Base-by-base conservation (phyloP, 495 filamentous ascomycete species). In the Tuber calosporum region DNA sequence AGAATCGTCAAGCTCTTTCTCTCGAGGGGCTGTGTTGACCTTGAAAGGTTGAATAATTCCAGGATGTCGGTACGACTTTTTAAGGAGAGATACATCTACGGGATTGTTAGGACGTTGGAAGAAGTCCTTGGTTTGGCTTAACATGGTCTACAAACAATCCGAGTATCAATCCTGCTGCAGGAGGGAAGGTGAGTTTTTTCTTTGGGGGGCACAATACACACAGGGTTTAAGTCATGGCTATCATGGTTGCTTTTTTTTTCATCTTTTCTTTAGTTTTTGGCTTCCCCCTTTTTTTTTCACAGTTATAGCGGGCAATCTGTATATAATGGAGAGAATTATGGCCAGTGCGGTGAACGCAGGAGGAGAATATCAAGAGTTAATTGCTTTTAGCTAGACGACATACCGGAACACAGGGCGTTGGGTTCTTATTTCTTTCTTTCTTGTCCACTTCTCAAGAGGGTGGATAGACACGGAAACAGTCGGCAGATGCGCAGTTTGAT, bases 1-100 rank as follows among this genome's bases (percentile, higher is more conserved):
- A 34, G 22, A 45, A 45, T 70, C 34, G 69, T 42, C 8, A 70
- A 22, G 45, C 69, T 70, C 30, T 42, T 70, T 40, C 69, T 42
- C 6, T 40, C 30, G 69, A 34, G 45, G 7, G 69, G 69, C 8
- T 42, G 69, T 20, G n/a, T 70, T 15, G 69, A 42, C 39, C 45
- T 70, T 40, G 69, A 42, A 45, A 45, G 30, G 34, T 42, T 38
- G 36, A 30, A 37, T 42, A 38, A 37, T 42, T 38, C 39, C 17
- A 22, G 3, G 20, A 38, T 68, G 36, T 38, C 39, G 36, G 67
- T 41, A 11, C n/a, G 39, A 8, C 36, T 68, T 5, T 68, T 41
- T 20, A 41, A 15, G 36, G 67, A 37, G 26, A 41, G 67, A 13
- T 68, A 41, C 67, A 41, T 41, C 15, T 6, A 41, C 67, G 67